Evolutionary conservation across 2,329 filamentous ascomycete genomes (phyloP).

Genomic region (Aureobasidium namibiae): DNA sequence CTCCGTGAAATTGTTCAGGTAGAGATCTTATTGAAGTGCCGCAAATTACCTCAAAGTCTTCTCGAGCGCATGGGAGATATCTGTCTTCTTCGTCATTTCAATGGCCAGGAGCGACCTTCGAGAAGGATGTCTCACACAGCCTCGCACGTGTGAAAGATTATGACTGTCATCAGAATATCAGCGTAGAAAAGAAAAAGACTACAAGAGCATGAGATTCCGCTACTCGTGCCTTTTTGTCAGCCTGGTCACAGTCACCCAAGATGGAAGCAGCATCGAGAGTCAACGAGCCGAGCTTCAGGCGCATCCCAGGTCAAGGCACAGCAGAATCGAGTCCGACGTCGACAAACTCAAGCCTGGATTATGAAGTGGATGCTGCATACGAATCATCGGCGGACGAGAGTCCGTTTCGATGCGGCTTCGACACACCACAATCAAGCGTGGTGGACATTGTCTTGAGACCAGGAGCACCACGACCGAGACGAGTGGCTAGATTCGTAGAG

Average conservation of each 20-base stretch:
- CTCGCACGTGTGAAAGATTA: neutral
- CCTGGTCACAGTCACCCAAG: neutral
- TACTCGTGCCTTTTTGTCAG: neutral
- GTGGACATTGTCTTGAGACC: neutral
- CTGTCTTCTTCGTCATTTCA: neutral
- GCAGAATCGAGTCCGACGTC: neutral
- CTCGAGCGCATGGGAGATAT: neutral
- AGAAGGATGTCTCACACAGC: neutral
- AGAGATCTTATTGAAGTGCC: neutral
- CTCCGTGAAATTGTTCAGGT: neutral
- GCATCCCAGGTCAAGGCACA: neutral
- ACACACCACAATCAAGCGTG: neutral
- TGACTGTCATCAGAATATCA: neutral
- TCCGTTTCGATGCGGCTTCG: neutral
- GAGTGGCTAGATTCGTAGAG: neutral
- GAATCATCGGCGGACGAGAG: neutral
- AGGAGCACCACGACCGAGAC: neutral
- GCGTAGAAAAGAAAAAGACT: neutral
- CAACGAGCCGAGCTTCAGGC: neutral
- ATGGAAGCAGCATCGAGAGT: neutral
- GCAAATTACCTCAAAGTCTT: neutral
- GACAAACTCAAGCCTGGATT: neutral
- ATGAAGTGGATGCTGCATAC: neutral
- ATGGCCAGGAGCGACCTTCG: neutral
- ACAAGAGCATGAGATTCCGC: neutral